These are phyloP conservation scores for Proliferodiscus dingleyae DNA, from an alignment of 2,329 filamentous ascomycete genomes.

Conservation along the genomic window DNA sequence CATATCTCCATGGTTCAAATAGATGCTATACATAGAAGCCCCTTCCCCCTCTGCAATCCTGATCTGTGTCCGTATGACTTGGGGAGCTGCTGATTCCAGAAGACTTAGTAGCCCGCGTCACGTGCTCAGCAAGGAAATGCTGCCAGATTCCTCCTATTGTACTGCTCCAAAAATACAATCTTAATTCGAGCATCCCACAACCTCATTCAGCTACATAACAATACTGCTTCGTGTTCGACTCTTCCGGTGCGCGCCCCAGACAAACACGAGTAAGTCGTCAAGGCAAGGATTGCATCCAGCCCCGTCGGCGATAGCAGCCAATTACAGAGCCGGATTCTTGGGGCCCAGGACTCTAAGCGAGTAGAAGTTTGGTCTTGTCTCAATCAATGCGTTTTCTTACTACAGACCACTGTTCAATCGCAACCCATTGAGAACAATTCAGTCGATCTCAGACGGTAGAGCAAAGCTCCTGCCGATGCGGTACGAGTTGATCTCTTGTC, in stretches of 20 bases:
- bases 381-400: constrained; percentile 5
- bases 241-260: not conserved
- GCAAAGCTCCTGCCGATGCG: not conserved
- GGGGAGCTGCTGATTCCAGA: no score
- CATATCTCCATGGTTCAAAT: not conserved
- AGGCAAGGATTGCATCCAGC: not conserved
- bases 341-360: not conserved
- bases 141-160: no score
- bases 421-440: constrained; percentile 2
- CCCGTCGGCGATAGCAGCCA: constrained; percentile 2
- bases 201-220: no score
- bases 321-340: constrained; percentile 1
- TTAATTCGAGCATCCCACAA: no score
- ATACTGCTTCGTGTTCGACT: no score
- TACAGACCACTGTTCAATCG: constrained; percentile 4
- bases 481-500: not conserved
- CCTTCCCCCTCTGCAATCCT: not conserved
- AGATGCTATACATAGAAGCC: not conserved
- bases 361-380: not conserved
- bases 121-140: no score
- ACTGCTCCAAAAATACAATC: no score
- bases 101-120: no score
- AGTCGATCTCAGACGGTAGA: not conserved
- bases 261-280: not conserved
- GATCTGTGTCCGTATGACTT: not conserved